Evolutionary conservation across 495 filamentous ascomycete species (phyloP).

Genomic region (Tuber borchii): DNA sequence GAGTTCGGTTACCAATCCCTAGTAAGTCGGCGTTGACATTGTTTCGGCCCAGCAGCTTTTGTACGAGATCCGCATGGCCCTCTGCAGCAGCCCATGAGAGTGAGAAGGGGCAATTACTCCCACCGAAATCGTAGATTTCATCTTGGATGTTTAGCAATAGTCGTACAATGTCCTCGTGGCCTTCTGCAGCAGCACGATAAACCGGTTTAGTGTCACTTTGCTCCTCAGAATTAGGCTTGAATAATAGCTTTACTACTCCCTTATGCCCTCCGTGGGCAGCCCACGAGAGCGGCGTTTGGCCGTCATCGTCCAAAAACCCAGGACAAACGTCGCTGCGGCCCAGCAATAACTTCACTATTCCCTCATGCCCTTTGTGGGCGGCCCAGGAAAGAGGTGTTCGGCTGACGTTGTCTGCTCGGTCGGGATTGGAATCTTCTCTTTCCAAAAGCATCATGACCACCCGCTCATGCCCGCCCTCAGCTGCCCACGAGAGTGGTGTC

Average conservation of each 20-base stretch:
- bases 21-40: conserved; percentile 17
- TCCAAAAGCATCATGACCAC: conserved; percentile 14
- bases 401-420: conserved; percentile 12
- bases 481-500: conserved; percentile 11
- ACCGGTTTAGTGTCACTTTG: conserved; percentile 21
- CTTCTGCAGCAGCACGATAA: conserved; percentile 6
- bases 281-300: conserved; percentile 16
- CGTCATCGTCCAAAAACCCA: conserved; percentile 12
- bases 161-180: conserved; percentile 12
- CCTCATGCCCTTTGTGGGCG: conserved; percentile 23
- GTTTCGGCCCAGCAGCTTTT: neutral
- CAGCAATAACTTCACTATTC: conserved; percentile 33
- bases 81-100: neutral
- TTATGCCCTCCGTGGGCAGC: conserved; percentile 29
- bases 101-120: neutral
- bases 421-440: conserved; percentile 18
- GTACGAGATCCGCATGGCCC: neutral
- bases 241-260: conserved; percentile 8
- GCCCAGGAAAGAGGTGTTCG: conserved; percentile 29
- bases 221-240: conserved; percentile 27
- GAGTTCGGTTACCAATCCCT: conserved; percentile 20
- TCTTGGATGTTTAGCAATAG: conserved; percentile 1
- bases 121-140: neutral
- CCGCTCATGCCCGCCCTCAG: conserved; percentile 5
- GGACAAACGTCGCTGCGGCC: conserved; percentile 15